Base-by-base conservation (phyloP, 768 basidiomycete species). In the Rhodotorula diobovata region DNA sequence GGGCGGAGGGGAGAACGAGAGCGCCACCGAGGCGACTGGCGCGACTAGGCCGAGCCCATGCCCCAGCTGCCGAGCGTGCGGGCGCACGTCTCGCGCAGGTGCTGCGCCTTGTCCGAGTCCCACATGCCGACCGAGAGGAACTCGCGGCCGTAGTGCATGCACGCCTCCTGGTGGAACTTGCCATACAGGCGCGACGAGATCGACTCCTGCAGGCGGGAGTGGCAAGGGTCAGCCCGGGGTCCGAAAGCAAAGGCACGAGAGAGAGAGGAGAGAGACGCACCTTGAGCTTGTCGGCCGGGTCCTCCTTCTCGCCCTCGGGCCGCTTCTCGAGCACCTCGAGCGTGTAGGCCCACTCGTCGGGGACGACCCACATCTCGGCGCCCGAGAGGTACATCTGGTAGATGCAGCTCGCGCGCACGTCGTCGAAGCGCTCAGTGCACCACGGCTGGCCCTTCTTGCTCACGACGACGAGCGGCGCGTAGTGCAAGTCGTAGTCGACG, bases 381-480 rank as follows among this genome's bases (percentile, higher is more conserved):
- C 78, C 78, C 3, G 63, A 51, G 25, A 78, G 72, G 62, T 76
- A 78, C 76, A 77, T 78, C 68, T 78, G 76, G 64, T 77, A 78
- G 9, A 71, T 61, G 75, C 78, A 78, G n/a, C 74, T 75, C 15
- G 75, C 76, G 21, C 66, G 63, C n/a, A 76, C 66, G 43, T 73
- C 64, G 60, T 78, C 76, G 35, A 78, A 78, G 43, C 76, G 68
- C 63, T 78, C 78, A 11, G 76, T 75, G 67, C 78, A 78, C 78
- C 78, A 78, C 25, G 78, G 78, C 53, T 78, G 78, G 14, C 77
- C 72, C 57, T 75, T 72, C 39, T 60, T 64, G 41, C 67, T 63
- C 25, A 75, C 66, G 65, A 76, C 73, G 60, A 78, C 73, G 58
- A 74, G 66, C 9, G 78, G 78, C 12, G 75, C 51, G 60, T 76